phyloP scores from a whole-genome alignment of 2,329 filamentous ascomycete species.

The Hypomyces rosellus region DNA sequence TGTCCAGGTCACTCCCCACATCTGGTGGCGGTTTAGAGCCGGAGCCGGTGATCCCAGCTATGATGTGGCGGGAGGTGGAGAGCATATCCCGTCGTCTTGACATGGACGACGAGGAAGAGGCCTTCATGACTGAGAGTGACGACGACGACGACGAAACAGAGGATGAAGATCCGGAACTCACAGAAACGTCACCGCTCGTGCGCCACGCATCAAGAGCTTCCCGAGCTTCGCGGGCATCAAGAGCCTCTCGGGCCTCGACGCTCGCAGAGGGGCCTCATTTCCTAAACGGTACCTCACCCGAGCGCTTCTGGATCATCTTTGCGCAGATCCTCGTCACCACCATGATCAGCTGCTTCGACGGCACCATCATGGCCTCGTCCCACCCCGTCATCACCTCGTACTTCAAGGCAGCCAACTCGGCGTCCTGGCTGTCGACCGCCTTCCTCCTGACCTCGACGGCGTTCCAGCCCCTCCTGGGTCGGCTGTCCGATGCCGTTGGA shows the following conservation, averaged over 20 bases:
- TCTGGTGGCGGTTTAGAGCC: constrained; percentile 35
- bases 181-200: constrained; percentile 23
- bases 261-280: constrained; percentile 21
- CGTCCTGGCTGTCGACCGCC: constrained; percentile 76
- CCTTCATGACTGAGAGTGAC: constrained; percentile 1
- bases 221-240: neutral
- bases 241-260: neutral
- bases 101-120: neutral
- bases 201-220: neutral
- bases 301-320: constrained; percentile 59
- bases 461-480: constrained; percentile 68
- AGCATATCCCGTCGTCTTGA: neutral
- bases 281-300: constrained; percentile 40
- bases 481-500: constrained; percentile 68
- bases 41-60: constrained; percentile 33
- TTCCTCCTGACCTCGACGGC: constrained; percentile 72
- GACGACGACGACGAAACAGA: too few relatives aligned
- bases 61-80: constrained; percentile 26
- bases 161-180: constrained; percentile 1
- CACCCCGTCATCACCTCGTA: constrained; percentile 79
- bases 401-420: constrained; percentile 69
- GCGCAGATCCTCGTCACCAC: constrained; percentile 43
- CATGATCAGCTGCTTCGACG: constrained; percentile 54
- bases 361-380: constrained; percentile 73
- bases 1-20: constrained; percentile 36